These are phyloP conservation scores for Xerocomus amazonicus DNA, from an alignment of 1,284 basidiomycete genomes.

Conservation along the genomic window DNA sequence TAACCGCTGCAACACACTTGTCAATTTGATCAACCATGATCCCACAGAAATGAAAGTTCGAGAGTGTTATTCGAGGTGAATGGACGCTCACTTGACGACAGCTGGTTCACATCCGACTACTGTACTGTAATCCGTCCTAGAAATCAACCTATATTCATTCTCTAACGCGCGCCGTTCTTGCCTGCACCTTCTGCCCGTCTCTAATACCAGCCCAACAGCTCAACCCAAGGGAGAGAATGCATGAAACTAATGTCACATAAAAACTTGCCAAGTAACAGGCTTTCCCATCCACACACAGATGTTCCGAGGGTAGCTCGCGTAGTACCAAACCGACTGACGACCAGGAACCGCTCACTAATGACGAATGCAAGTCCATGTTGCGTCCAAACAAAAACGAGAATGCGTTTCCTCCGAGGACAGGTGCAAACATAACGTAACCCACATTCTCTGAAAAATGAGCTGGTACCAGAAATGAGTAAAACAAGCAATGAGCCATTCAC, in stretches of 20 bases:
- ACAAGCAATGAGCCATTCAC: not conserved
- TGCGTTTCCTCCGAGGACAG: constrained; percentile 78
- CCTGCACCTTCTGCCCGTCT: constrained; percentile 28
- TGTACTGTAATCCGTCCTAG: too few relatives aligned
- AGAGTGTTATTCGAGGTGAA: too few relatives aligned
- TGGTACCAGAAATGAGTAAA: constrained; percentile 19
- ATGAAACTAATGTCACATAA: constrained; percentile 43
- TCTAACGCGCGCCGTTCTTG: not conserved
- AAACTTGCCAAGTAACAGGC: constrained; percentile 46
- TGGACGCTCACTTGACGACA: too few relatives aligned
- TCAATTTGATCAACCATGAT: too few relatives aligned
- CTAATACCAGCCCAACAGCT: constrained; percentile 43
- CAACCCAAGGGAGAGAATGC: constrained; percentile 41
- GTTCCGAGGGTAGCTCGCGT: constrained; percentile 32
- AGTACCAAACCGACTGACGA: constrained; percentile 3
- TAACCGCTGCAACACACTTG: too few relatives aligned
- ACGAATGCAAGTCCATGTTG: constrained; percentile 67
- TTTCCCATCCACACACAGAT: constrained; percentile 45
- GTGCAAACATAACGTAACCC: constrained; percentile 80
- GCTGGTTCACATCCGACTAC: too few relatives aligned
- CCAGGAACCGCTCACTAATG: not conserved
- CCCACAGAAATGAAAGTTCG: too few relatives aligned
- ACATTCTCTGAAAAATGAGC: constrained; percentile 81
- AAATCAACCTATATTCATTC: not conserved
- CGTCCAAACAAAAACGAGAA: constrained; percentile 83